These are phyloP conservation scores for Apiotrichum akiyoshidainum DNA, from an alignment of 1,284 basidiomycete genomes.

Conservation along the genomic window DNA sequence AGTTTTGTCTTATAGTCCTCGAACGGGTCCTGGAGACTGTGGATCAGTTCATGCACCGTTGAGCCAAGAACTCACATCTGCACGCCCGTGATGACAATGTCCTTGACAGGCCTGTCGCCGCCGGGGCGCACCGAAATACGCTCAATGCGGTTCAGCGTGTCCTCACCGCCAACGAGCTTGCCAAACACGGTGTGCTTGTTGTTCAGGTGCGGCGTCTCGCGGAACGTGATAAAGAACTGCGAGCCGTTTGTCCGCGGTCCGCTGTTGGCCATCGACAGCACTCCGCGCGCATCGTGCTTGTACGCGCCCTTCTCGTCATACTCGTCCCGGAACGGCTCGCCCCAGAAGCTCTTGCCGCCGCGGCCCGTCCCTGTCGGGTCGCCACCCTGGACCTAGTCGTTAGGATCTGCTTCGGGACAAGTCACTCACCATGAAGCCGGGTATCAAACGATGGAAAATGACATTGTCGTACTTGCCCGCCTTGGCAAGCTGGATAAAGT, in stretches of 20 bases:
- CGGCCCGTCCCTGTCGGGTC: constrained; percentile 94
- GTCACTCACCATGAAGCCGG: constrained; percentile 86
- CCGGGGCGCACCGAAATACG: constrained; percentile 73
- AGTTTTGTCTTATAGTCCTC: constrained; percentile 51
- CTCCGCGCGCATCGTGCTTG: constrained; percentile 75
- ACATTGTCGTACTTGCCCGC: constrained; percentile 81
- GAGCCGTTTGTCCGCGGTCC: constrained; percentile 64
- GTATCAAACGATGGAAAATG: constrained; percentile 85
- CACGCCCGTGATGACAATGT: constrained; percentile 58
- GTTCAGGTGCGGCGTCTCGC: constrained; percentile 67
- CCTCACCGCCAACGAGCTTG: constrained; percentile 89
- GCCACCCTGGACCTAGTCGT: constrained; percentile 77
- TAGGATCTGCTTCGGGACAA: not conserved
- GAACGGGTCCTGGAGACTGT: constrained; percentile 53
- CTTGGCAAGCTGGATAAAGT: constrained; percentile 87
- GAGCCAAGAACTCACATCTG: constrained; percentile 31
- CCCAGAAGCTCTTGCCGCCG: constrained; percentile 93
- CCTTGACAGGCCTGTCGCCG: constrained; percentile 79
- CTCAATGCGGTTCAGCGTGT: constrained; percentile 81
- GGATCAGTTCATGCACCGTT: not conserved
- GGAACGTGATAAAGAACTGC: constrained; percentile 89
- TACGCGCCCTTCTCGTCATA: constrained; percentile 77
- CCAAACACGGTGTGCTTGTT: constrained; percentile 84
- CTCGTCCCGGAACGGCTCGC: constrained; percentile 91
- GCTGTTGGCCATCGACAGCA: constrained; percentile 84